Evolutionary conservation across 2,329 filamentous ascomycete genomes (phyloP), one percentile per base, ranked within the genome.

Genomic region (Xylariaceae sp.): DNA sequence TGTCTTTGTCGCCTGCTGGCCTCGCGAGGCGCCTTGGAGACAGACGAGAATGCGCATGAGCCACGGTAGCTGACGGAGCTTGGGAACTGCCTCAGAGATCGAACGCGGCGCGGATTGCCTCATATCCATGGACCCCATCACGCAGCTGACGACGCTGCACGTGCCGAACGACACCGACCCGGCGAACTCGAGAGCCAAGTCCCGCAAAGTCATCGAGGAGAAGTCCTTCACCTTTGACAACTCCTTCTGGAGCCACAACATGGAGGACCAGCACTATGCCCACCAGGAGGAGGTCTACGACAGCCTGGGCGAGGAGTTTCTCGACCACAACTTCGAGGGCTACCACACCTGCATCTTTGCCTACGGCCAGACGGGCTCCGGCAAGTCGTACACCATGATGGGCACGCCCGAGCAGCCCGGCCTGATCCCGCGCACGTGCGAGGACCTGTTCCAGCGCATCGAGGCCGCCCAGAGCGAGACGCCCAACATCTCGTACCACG

Each of bases 331-430:
- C 64, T 98, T 98, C 52, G 89, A 95, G 56, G 92, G 92, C 44
- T 98, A 98, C 65, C 90, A 98, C 62, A 98, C 92, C 0, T 98
- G 92, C 60, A 98, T 98, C 48, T 96, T 98, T 56, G 92, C 92
- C 40, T 96, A 98, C 53, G 92, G 92, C 9, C 92, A 98, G 67
- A 98, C 92, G 0, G 92, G 92, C 16, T 94, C 89, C 1, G 92
- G 92, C 32, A 98, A 98, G 67, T 94, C 86, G 57, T 98, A 96
- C 63, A 95, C 92, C 26, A 98, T 83, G 78, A 98, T 98, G 92
- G 92, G 92, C 27, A 80, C 73, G 2, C 70, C 80, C 5, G 83
- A 92, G 19, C 77, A 93, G 46, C 87, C 88, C 0, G 92, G 92
- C 4, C 70, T 98, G 35, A 98, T 98, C 45, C 92, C 92, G 6